These are phyloP conservation scores for Eucalyptus globulus DNA, from an alignment of 345 rosid genomes.

Conservation along the genomic window DNA sequence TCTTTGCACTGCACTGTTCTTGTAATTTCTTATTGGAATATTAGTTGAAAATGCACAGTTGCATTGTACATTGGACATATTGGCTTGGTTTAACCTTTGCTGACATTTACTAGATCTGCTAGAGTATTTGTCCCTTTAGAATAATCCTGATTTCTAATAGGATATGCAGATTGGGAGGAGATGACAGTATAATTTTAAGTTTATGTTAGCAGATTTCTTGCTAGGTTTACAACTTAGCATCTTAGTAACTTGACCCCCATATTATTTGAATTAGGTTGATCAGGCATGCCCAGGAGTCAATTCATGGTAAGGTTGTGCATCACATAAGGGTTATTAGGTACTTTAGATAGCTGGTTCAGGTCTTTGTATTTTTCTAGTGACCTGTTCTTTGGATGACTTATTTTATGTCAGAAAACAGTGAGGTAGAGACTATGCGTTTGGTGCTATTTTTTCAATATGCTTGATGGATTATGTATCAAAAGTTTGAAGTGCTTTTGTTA, in stretches of 20 bases:
- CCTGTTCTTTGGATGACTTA: not conserved
- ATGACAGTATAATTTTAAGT: not conserved
- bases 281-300: not conserved
- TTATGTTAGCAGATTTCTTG: not conserved
- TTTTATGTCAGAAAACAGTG: not conserved
- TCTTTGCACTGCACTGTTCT: not conserved
- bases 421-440: not conserved
- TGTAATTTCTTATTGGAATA: not conserved
- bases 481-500: not conserved
- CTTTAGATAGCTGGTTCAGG: not conserved
- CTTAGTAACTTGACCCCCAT: not conserved
- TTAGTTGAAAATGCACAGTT: not conserved
- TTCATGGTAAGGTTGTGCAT: not conserved
- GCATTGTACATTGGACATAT: not conserved
- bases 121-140: not conserved
- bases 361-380: not conserved
- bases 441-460: not conserved
- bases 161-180: not conserved
- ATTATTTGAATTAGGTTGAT: not conserved
- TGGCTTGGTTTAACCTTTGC: not conserved
- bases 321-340: not conserved
- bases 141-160: not conserved
- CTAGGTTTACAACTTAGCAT: not conserved
- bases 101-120: not conserved
- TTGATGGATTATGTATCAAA: not conserved